Percentiles rank a stretch among this genome's conserved stretches.
These are phyloP conservation scores for Gnomoniopsis smithogilvyi DNA, from an alignment of 2,329 filamentous ascomycete genomes.

Conservation along the genomic window DNA sequence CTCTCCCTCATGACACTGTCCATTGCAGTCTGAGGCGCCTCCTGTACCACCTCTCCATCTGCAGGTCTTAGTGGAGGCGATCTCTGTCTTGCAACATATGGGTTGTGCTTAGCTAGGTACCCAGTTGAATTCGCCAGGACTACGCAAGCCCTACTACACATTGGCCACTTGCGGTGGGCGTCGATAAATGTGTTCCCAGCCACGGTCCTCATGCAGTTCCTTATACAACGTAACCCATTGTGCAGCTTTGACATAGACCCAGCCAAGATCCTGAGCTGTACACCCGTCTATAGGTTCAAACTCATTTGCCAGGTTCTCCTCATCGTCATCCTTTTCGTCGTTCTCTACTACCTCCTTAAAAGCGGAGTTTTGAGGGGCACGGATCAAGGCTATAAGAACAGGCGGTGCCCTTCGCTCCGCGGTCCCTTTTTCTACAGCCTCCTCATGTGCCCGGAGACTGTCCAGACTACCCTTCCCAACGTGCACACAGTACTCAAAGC, in stretches of 20 bases:
- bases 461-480: conserved; percentile 14
- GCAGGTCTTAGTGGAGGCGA: too few relatives aligned
- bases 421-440: neutral
- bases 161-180: neutral
- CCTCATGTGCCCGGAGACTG: neutral
- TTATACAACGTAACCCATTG: neutral
- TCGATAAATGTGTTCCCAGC: neutral
- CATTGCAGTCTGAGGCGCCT: too few relatives aligned
- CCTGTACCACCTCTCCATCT: too few relatives aligned
- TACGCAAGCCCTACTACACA: neutral
- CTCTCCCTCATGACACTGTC: too few relatives aligned
- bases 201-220: neutral
- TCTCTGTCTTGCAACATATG: too few relatives aligned
- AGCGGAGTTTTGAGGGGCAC: neutral
- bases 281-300: conserved; percentile 5
- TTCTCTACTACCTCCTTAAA: neutral
- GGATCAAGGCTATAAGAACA: neutral
- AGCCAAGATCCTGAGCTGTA: conserved; percentile 7
- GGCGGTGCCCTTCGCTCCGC: neutral
- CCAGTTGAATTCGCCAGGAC: too few relatives aligned
- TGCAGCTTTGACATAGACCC: conserved; percentile 5
- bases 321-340: conserved; percentile 11
- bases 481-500: conserved; percentile 13
- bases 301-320: conserved; percentile 2
- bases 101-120: too few relatives aligned